These are phyloP conservation scores for Cercophora scortea DNA, from an alignment of 495 filamentous ascomycete species.

Conservation along the genomic window DNA sequence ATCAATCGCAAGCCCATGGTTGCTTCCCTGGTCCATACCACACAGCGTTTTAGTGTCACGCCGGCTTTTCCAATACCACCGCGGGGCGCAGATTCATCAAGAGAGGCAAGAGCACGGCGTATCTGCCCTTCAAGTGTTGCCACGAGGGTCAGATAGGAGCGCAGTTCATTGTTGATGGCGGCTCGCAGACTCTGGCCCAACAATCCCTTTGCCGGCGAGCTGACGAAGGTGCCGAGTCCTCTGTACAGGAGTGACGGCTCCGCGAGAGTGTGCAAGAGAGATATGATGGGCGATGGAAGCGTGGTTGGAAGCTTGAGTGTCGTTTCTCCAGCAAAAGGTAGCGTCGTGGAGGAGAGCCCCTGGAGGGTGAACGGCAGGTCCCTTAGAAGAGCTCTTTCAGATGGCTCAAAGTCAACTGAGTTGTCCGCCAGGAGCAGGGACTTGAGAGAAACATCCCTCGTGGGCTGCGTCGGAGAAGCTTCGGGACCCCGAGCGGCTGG, in stretches of 20 bases:
- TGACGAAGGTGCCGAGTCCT: slow-evolving; percentile 69
- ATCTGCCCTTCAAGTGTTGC: slow-evolving; percentile 94
- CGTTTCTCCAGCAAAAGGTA: slow-evolving; percentile 62
- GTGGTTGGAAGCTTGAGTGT: slow-evolving; percentile 66
- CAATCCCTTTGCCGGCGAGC: slow-evolving; percentile 55
- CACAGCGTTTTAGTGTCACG: slow-evolving; percentile 92
- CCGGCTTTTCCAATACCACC: slow-evolving; percentile 72
- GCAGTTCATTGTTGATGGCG: slow-evolving; percentile 74
- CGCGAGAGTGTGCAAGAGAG: slow-evolving; percentile 79
- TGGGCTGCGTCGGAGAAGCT: slow-evolving; percentile 10
- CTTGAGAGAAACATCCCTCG: slow-evolving; percentile 41
- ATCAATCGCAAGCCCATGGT: slow-evolving; percentile 94
- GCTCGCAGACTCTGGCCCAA: slow-evolving; percentile 92
- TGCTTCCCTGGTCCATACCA: slow-evolving; percentile 95
- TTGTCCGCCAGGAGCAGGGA: slow-evolving; percentile 44
- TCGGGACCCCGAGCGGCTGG: slow-evolving; percentile 8
- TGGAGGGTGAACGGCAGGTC: slow-evolving; percentile 93
- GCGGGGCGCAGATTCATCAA: slow-evolving; percentile 56
- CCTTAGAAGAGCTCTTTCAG: slow-evolving; percentile 72
- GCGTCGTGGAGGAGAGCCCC: slow-evolving; percentile 77
- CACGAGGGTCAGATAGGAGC: slow-evolving; percentile 87
- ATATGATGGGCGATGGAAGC: slow-evolving; percentile 77
- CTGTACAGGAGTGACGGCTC: slow-evolving; percentile 90
- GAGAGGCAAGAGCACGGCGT: slow-evolving; percentile 61
- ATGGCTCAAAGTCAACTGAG: slow-evolving; percentile 41